Evolutionary conservation across 2,329 filamentous ascomycete genomes (phyloP).

Genomic region (Phialophora expanda): DNA sequence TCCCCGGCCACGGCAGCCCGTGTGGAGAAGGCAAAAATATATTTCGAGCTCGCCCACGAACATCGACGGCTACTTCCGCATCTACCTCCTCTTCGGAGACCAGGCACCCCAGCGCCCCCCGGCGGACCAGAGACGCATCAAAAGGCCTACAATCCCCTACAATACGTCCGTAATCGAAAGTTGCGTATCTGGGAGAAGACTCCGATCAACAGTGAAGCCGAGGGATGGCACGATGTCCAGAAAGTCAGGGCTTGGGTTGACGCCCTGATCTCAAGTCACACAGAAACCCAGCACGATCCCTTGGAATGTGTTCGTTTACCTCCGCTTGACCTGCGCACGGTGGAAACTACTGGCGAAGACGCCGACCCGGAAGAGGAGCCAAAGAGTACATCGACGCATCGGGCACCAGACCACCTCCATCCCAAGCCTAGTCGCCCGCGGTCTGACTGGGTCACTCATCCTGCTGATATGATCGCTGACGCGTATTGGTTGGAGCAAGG

Average conservation of each 20-base stretch:
- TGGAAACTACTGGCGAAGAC: constrained; percentile 39
- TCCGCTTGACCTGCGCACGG: constrained; percentile 41
- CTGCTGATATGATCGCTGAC: constrained; percentile 87
- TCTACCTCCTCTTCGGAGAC: constrained; percentile 69
- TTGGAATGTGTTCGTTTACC: constrained; percentile 55
- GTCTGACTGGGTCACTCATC: constrained; percentile 82
- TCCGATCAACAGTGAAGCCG: constrained; percentile 72
- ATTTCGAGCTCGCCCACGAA: constrained; percentile 84
- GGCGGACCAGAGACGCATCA: constrained; percentile 42
- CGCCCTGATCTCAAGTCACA: constrained; percentile 61
- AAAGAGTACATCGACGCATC: constrained; percentile 48
- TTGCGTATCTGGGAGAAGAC: constrained; percentile 78
- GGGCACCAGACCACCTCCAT: constrained; percentile 28
- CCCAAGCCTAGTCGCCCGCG: constrained; percentile 71
- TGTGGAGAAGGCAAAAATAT: constrained; percentile 80
- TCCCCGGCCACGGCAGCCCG: constrained; percentile 80
- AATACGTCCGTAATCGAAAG: constrained; percentile 89
- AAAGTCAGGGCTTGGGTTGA: constrained; percentile 79
- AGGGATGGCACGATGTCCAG: constrained; percentile 76
- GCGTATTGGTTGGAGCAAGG: constrained; percentile 86
- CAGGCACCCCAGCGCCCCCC: constrained; percentile 29
- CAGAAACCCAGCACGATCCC: constrained; percentile 52
- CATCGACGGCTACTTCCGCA: constrained; percentile 80
- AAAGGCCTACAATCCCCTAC: constrained; percentile 85
- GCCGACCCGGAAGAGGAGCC: constrained; percentile 28